Evolutionary conservation across 805 yeast species (phyloP).

Genomic region (Zygotorulaspora danielsina): DNA sequence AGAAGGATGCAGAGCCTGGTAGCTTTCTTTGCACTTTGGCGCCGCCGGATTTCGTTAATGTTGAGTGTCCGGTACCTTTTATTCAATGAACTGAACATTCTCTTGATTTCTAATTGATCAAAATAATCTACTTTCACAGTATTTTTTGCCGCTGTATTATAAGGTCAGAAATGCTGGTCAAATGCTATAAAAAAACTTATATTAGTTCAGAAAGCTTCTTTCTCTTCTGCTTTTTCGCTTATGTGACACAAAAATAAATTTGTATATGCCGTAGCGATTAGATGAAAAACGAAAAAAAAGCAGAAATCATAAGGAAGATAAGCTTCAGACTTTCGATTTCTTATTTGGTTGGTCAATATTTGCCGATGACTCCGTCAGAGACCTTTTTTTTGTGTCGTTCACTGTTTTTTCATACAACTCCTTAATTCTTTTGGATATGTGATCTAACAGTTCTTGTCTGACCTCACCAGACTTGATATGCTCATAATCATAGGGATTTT

Average conservation of each 20-base stretch:
- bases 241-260: not conserved
- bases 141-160: too few relatives aligned
- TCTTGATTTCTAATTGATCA: not conserved
- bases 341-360: slow-evolving; percentile 13
- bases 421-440: slow-evolving; percentile 26
- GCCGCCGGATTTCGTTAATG: slow-evolving; percentile 45
- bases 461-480: slow-evolving; percentile 30
- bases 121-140: too few relatives aligned
- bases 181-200: too few relatives aligned
- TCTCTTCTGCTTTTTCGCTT: too few relatives aligned
- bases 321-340: slow-evolving; percentile 19
- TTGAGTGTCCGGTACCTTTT: slow-evolving; percentile 7
- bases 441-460: slow-evolving; percentile 28
- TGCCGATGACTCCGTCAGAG: slow-evolving; percentile 12
- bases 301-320: not conserved
- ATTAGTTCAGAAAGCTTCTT: too few relatives aligned
- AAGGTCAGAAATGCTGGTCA: too few relatives aligned
- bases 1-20: slow-evolving; percentile 63
- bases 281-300: too few relatives aligned
- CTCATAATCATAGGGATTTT: slow-evolving; percentile 25
- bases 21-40: slow-evolving; percentile 60
- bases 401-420: slow-evolving; percentile 24
- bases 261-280: not conserved
- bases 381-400: slow-evolving; percentile 23
- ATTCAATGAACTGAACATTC: not conserved